Base-by-base conservation (phyloP, 2,329 filamentous ascomycete species). In the Verticillium zaregamsianum region DNA sequence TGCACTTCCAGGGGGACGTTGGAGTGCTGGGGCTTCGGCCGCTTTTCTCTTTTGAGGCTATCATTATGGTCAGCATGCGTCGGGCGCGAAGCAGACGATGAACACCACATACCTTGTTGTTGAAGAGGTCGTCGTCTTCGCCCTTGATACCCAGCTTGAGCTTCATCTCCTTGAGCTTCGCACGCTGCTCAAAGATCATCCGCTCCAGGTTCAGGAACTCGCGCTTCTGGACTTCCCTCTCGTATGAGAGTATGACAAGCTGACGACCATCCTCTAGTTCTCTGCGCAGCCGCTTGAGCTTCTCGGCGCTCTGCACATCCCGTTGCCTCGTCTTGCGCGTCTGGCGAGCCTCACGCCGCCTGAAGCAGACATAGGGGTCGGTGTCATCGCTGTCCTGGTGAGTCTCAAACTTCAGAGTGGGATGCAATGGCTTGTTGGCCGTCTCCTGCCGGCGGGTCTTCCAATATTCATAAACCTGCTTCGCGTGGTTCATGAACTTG, bases 291-390 rank as follows among this genome's bases (percentile, higher is more conserved):
- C 91, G 92, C 80, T 95, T 95, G 68, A 99, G 84, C 76, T 97
- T 97, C 73, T 99, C 95, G 60, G 91, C 92, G 69, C 94, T 92
- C 76, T 97, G 94, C 39, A 92, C 92, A 79, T 99, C 95, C 71
- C 95, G 88, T 68, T 92, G 92, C 71, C 95, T 86, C 40, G 95
- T 99, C 79, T 98, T 99, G 69, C 95, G 90, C 58, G 93, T 94
- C 74, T 96, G 92, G 62, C 95, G 90, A 56, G 96, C 91, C 77
- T 99, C 95, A 66, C 95, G 91, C 68, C 95, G 88, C 73, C 95
- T 88, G 85, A 99, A 99, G 78, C 95, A 99, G 70, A 99, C 93
- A 78, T 97, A 99, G 57, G 95, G 95, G 77, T 99, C 95, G 69
- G 91, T 87, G 73, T 99, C 95, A 75, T 99, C 95, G 64, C 90